Evolutionary conservation across 257 asterid genomes (phyloP).

Genomic region (Solanum dulcamara): DNA sequence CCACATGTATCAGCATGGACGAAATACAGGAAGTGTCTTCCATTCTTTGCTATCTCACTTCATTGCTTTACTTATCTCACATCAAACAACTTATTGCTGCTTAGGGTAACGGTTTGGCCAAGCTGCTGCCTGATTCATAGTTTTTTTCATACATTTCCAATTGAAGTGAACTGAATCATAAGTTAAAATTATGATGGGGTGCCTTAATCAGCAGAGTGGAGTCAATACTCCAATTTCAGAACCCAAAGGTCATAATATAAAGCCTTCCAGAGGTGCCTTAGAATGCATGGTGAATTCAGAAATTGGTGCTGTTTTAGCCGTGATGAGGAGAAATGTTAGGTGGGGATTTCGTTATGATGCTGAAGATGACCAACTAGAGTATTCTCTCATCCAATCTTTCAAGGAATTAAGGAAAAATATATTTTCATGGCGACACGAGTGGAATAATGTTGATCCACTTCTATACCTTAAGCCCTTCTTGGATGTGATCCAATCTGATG

Average conservation of each 20-base stretch:
- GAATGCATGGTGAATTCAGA: slow-evolving; percentile 90
- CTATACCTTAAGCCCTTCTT: slow-evolving; percentile 77
- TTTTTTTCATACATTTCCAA: slow-evolving; percentile 2
- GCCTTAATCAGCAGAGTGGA: slow-evolving; percentile 33
- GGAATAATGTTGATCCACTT: slow-evolving; percentile 72
- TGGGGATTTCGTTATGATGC: slow-evolving; percentile 86
- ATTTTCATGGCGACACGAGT: slow-evolving; percentile 63
- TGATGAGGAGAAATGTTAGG: slow-evolving; percentile 96
- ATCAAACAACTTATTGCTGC: background rate
- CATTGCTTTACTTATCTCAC: background rate
- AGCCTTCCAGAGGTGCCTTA: slow-evolving; percentile 62
- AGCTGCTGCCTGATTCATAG: slow-evolving; percentile 12
- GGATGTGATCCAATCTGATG: slow-evolving; percentile 89
- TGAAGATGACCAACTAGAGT: slow-evolving; percentile 84
- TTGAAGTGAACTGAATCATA: slow-evolving; percentile 5
- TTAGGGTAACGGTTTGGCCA: background rate
- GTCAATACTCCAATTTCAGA: slow-evolving; percentile 31
- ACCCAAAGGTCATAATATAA: slow-evolving; percentile 20
- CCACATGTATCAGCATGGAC: background rate
- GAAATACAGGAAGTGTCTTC: background rate
- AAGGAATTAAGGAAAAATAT: slow-evolving; percentile 74
- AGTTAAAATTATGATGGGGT: slow-evolving; percentile 34
- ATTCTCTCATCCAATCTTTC: slow-evolving; percentile 67
- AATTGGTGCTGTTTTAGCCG: slow-evolving; percentile 95
- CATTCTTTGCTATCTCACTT: background rate